Evolutionary conservation across 1,139 yeast species (phyloP).

Genomic region (Hemisphaericaspora subhashii): DNA sequence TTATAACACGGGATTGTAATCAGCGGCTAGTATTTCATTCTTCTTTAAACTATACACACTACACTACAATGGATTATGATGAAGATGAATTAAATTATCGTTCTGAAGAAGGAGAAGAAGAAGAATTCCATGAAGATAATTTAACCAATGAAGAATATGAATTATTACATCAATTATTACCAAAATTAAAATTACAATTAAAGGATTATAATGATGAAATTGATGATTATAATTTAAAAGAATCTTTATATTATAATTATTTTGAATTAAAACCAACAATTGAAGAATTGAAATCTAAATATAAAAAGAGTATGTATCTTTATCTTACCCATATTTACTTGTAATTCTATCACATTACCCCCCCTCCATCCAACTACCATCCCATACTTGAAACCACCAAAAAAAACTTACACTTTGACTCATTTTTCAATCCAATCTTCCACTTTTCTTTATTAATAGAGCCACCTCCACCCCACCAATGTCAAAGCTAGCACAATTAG

Average conservation of each 20-base stretch:
- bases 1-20: too few species aligned
- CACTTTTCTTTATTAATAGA: too few species aligned
- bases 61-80: slow-evolving; percentile 14
- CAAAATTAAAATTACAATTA: slow-evolving; percentile 36
- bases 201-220: slow-evolving; percentile 44
- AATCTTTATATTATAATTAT: slow-evolving; percentile 60
- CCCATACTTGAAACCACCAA: too few species aligned
- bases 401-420: too few species aligned
- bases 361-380: background rate
- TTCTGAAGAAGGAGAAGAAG: slow-evolving; percentile 17
- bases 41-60: too few species aligned
- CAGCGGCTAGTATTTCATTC: too few species aligned
- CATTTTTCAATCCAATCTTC: too few species aligned
- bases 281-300: slow-evolving; percentile 49
- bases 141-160: slow-evolving; percentile 36
- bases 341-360: background rate
- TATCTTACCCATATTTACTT: too few species aligned
- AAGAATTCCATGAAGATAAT: slow-evolving; percentile 22
- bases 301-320: slow-evolving; percentile 48
- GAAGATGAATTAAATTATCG: slow-evolving; percentile 17
- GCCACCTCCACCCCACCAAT: slow-evolving; percentile 5
- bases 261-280: slow-evolving; percentile 56
- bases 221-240: slow-evolving; percentile 55
- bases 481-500: slow-evolving; percentile 24
- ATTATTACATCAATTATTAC: slow-evolving; percentile 42